Evolutionary conservation across 257 asterid genomes (phyloP).

Genomic region (Solanum megistacrolobum): DNA sequence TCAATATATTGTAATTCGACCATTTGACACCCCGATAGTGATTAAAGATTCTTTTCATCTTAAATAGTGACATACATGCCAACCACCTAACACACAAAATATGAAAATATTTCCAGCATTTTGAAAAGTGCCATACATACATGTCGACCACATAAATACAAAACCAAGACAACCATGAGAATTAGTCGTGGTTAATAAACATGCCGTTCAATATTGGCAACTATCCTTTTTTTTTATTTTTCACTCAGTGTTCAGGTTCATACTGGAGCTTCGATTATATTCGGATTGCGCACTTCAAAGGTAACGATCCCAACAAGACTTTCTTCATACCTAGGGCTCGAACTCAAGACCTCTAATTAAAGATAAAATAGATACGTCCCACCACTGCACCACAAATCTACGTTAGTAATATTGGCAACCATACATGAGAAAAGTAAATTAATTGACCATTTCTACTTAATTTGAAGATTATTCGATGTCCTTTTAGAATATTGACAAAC

Average conservation of each 20-base stretch:
- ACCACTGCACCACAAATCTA: too few relatives aligned
- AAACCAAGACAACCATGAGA: not conserved
- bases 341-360: too few relatives aligned
- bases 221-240: not conserved
- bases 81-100: not conserved
- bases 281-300: rapidly evolving
- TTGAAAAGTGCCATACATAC: not conserved
- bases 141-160: not conserved
- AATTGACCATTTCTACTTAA: not conserved
- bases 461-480: not conserved
- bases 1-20: not conserved
- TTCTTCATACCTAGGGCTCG: too few relatives aligned
- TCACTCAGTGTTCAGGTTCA: too few relatives aligned
- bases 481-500: not conserved
- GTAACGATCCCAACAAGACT: too few relatives aligned
- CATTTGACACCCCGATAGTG: not conserved
- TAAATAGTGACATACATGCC: not conserved
- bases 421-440: not conserved
- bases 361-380: too few relatives aligned
- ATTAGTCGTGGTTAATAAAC: not conserved
- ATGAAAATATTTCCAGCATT: not conserved
- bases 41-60: not conserved
- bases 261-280: too few relatives aligned
- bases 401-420: not conserved
- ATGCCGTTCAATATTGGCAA: slow-evolving; percentile 12